Evolutionary conservation across 1,284 basidiomycete genomes (phyloP).

Genomic region (Cutaneotrichosporon sp.): DNA sequence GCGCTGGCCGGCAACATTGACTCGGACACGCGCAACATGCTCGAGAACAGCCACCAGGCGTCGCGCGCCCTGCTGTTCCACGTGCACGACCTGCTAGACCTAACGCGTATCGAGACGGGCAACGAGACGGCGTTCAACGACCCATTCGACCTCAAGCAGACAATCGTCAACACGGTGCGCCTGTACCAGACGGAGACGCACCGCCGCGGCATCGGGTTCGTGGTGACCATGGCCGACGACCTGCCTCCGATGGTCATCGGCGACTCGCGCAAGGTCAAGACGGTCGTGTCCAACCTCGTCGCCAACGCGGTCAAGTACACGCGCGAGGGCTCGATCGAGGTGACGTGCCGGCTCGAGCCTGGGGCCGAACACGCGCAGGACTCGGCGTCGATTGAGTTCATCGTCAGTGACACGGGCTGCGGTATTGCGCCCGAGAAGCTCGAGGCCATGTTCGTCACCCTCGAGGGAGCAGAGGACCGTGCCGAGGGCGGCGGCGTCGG

Average conservation of each 20-base stretch:
- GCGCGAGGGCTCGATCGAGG: constrained; percentile 63
- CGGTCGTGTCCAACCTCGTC: constrained; percentile 78
- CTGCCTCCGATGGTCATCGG: constrained; percentile 66
- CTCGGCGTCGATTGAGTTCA: constrained; percentile 66
- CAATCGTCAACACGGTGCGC: constrained; percentile 68
- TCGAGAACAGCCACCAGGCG: constrained; percentile 75
- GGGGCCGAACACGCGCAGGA: constrained; percentile 6
- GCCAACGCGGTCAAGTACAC: constrained; percentile 87
- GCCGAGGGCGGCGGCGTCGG: constrained; percentile 51
- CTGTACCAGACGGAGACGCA: constrained; percentile 66
- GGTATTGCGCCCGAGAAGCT: constrained; percentile 74
- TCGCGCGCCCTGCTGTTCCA: constrained; percentile 78
- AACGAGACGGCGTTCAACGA: constrained; percentile 79
- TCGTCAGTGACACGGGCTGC: constrained; percentile 74
- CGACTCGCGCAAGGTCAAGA: constrained; percentile 72
- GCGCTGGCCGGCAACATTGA: constrained; percentile 79
- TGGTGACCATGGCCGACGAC: constrained; percentile 60
- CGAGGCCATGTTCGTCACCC: constrained; percentile 80
- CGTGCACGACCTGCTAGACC: constrained; percentile 83
- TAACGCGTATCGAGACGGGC: constrained; percentile 78
- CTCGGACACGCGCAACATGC: constrained; percentile 73
- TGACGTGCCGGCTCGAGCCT: constrained; percentile 57
- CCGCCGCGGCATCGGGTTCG: constrained; percentile 67
- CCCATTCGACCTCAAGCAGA: constrained; percentile 71
- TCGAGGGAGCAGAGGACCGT: constrained; percentile 74